Percentiles rank a stretch among this genome's conserved stretches.
Evolutionary conservation across 257 asterid species (phyloP).

Genomic region (Asclepias syriaca): DNA sequence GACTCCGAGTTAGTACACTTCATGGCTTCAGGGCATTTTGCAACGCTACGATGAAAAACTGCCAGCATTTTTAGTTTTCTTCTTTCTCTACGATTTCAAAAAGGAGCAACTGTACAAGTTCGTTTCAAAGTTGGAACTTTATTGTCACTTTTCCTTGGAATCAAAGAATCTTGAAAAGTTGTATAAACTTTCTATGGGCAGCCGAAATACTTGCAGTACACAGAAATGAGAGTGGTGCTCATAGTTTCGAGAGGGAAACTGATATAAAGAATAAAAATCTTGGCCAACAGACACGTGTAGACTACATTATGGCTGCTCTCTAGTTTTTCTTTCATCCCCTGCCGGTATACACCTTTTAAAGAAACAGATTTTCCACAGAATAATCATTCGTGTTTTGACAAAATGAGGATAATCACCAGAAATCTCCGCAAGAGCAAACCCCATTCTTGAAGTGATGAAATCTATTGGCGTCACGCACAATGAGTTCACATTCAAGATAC

Average conservation of each 20-base stretch:
- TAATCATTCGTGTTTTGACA: neutral
- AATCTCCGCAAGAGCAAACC: slow-evolving; percentile 79
- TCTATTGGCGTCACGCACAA: slow-evolving; percentile 70
- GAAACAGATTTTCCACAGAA: no score
- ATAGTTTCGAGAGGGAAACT: neutral
- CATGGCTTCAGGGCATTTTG: slow-evolving; percentile 5
- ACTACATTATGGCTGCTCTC: neutral
- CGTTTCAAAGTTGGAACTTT: neutral
- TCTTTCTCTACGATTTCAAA: neutral
- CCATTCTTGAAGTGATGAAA: slow-evolving; percentile 76
- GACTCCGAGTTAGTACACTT: neutral
- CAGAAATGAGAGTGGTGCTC: neutral
- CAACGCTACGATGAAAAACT: neutral
- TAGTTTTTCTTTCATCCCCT: neutral
- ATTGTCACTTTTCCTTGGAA: neutral
- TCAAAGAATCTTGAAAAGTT: neutral
- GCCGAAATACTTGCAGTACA: neutral
- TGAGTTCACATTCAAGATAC: slow-evolving; percentile 44
- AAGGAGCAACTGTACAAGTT: neutral
- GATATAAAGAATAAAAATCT: neutral
- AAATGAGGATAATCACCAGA: slow-evolving; percentile 45
- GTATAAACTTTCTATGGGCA: neutral
- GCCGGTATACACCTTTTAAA: neutral
- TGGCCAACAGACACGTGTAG: slow-evolving; percentile 4
- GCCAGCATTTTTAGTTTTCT: slow-evolving; percentile 1